A percentile compares a stretch with the other conserved stretches of the same genome.
phyloP scores from a whole-genome alignment of 1,284 basidiomycete species.

The Ceratobasidium papillatum region DNA sequence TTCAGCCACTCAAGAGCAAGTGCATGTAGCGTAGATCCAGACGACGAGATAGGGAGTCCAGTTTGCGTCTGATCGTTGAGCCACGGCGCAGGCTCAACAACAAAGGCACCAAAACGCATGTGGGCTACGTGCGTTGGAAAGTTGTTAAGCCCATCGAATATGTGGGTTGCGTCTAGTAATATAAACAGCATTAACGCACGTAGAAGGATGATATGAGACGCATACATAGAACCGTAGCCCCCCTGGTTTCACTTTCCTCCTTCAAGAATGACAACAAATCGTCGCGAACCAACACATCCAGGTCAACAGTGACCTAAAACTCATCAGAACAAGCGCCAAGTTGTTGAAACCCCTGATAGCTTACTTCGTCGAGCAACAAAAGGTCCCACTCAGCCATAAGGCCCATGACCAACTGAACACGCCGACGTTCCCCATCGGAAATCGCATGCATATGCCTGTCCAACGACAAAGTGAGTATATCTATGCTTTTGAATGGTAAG shows the following conservation, averaged over 20 bases:
- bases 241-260: conserved; percentile 79
- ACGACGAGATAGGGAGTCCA: conserved; percentile 43
- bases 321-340: background rate
- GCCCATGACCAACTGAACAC: conserved; percentile 96
- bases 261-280: conserved; percentile 90
- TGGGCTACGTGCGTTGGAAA: conserved; percentile 93
- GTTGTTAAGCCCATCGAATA: conserved; percentile 86
- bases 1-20: conserved; percentile 86
- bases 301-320: conserved; percentile 87
- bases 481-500: background rate
- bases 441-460: conserved; percentile 86
- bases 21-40: conserved; percentile 66
- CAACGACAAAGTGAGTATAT: background rate
- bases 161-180: conserved; percentile 87
- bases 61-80: conserved; percentile 51
- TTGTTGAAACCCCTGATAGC: background rate
- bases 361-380: conserved; percentile 88
- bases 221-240: conserved; percentile 90
- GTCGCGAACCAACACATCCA: conserved; percentile 96
- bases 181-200: background rate
- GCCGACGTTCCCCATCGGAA: conserved; percentile 93
- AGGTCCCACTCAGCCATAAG: conserved; percentile 97
- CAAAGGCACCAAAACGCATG: conserved; percentile 82
- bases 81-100: conserved; percentile 75
- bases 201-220: conserved; percentile 43